A percentile compares a stretch with the other conserved stretches of the same genome.
Evolutionary conservation across 2,329 filamentous ascomycete species (phyloP).

Genomic region (Colletotrichum lupini): DNA sequence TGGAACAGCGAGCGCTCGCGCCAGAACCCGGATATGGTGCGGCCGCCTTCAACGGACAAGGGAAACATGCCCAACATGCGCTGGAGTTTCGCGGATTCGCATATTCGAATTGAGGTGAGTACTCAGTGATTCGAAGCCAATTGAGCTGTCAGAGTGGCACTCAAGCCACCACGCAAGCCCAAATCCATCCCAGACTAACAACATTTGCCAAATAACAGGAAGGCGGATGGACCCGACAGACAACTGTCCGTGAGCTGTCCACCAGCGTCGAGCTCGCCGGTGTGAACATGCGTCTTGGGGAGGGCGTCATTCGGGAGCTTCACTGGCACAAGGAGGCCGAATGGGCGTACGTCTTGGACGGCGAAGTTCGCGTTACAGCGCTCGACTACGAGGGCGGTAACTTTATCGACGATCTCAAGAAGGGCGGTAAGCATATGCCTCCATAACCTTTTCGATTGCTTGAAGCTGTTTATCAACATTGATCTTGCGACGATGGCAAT

Average conservation of each 20-base stretch:
- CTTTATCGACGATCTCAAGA: constrained; percentile 80
- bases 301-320: constrained; percentile 79
- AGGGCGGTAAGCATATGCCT: constrained; percentile 55
- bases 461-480: background rate
- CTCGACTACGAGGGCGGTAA: constrained; percentile 81
- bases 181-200: background rate
- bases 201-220: constrained; percentile 56
- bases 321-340: constrained; percentile 87
- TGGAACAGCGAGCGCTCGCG: constrained; percentile 75
- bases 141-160: background rate
- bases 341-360: constrained; percentile 80
- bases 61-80: constrained; percentile 78
- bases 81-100: constrained; percentile 76
- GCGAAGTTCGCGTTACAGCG: constrained; percentile 76
- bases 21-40: constrained; percentile 77
- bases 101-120: constrained; percentile 70
- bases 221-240: constrained; percentile 82
- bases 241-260: constrained; percentile 72
- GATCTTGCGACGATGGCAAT: background rate
- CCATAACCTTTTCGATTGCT: no score
- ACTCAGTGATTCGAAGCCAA: background rate
- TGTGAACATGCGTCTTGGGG: constrained; percentile 82
- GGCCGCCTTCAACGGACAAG: constrained; percentile 79
- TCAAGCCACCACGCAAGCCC: background rate
- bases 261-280: constrained; percentile 77